phyloP scores from a whole-genome alignment of 225 moss, liverwort and hornwort species.

The Anthoceros angustus region DNA sequence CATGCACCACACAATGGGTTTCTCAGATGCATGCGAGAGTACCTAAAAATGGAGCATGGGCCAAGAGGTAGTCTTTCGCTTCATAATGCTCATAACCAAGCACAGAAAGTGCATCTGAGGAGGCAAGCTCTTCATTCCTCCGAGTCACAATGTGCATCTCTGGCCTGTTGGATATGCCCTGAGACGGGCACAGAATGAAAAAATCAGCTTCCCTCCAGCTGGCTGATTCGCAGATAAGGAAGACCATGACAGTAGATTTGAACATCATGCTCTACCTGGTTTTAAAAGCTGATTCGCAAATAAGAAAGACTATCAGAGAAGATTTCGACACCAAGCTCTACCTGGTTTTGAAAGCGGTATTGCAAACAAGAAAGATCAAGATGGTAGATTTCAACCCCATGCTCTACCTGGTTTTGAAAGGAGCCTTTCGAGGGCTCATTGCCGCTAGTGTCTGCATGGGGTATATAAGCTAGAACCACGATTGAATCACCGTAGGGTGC shows the following conservation, averaged over 20 bases:
- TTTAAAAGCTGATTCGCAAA: slow-evolving; percentile 12
- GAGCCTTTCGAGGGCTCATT: slow-evolving; percentile 26
- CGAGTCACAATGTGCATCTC: slow-evolving; percentile 87
- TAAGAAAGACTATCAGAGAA: neutral
- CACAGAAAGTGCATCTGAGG: slow-evolving; percentile 67
- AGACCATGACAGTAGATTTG: neutral
- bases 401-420: slow-evolving; percentile 38
- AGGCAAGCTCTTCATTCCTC: slow-evolving; percentile 84
- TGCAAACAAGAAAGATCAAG: neutral
- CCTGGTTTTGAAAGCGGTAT: too few species aligned
- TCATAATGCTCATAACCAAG: slow-evolving; percentile 94
- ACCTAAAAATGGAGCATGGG: slow-evolving; percentile 79
- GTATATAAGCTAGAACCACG: slow-evolving; percentile 82
- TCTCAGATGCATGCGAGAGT: slow-evolving; percentile 3
- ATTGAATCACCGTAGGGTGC: slow-evolving; percentile 85
- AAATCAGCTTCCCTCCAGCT: neutral
- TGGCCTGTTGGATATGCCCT: slow-evolving; percentile 88
- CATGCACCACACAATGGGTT: neutral
- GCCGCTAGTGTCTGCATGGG: slow-evolving; percentile 35
- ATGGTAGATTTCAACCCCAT: slow-evolving; percentile 8
- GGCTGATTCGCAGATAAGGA: neutral
- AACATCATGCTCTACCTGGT: slow-evolving; percentile 30
- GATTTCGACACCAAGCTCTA: too few species aligned
- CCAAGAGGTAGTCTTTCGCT: slow-evolving; percentile 91
- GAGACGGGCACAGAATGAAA: slow-evolving; percentile 5